phyloP scores from a whole-genome alignment of 768 basidiomycete genomes.

The Coprinellus micaceus region DNA sequence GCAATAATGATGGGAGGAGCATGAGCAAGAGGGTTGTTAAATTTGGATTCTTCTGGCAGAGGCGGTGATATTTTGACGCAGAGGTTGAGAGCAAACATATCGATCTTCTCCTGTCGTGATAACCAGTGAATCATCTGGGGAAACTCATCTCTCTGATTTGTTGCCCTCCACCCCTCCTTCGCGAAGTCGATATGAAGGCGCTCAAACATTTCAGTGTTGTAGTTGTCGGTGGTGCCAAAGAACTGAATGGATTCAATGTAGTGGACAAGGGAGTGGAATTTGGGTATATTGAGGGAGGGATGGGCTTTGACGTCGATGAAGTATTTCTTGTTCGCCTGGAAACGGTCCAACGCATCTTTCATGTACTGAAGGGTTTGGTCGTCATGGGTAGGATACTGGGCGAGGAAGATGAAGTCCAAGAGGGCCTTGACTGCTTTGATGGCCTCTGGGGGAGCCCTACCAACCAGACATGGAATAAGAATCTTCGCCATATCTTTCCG shows the following conservation, averaged over 20 bases:
- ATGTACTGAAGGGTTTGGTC: slow-evolving; percentile 14
- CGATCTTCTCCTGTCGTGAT: slow-evolving; percentile 27
- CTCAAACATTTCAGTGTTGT: slow-evolving; percentile 38
- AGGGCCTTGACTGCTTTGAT: slow-evolving; percentile 17
- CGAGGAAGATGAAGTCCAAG: slow-evolving; percentile 30
- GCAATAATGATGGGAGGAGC: neutral
- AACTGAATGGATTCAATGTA: slow-evolving; percentile 25
- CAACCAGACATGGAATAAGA: slow-evolving; percentile 25
- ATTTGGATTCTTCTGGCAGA: slow-evolving; percentile 6
- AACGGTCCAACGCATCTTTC: slow-evolving; percentile 8
- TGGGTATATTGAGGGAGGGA: slow-evolving; percentile 32
- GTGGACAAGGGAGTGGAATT: slow-evolving; percentile 38
- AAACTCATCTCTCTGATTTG: slow-evolving; percentile 23
- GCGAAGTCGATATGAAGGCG: slow-evolving; percentile 32
- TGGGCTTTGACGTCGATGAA: slow-evolving; percentile 16
- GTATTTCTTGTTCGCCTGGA: slow-evolving; percentile 12
- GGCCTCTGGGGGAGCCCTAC: slow-evolving; percentile 8
- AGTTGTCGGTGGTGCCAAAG: slow-evolving; percentile 36
- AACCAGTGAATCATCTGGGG: slow-evolving; percentile 38
- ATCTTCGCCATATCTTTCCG: slow-evolving; percentile 31
- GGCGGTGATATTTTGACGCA: slow-evolving; percentile 9
- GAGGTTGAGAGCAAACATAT: slow-evolving; percentile 4
- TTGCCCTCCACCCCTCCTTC: slow-evolving; percentile 27
- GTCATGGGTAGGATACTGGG: slow-evolving; percentile 25
- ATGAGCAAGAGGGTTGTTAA: neutral